A percentile compares a stretch with the other conserved stretches of the same genome.
These are phyloP conservation scores for Macrocystidia cucumis DNA, from an alignment of 1,284 basidiomycete genomes.

Conservation along the genomic window DNA sequence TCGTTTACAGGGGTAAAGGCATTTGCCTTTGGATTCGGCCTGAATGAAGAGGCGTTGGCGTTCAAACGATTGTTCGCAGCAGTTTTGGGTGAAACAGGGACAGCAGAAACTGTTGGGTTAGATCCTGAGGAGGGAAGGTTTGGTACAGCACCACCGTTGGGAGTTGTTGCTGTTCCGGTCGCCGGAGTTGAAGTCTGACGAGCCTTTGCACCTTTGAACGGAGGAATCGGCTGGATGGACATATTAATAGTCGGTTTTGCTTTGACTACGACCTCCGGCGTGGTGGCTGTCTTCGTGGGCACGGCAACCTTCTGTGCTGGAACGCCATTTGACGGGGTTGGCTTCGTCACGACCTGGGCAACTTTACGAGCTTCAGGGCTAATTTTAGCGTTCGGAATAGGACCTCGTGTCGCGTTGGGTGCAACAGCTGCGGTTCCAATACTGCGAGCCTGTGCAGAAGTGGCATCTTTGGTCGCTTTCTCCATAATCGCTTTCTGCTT, in stretches of 20 bases:
- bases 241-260: constrained; percentile 43
- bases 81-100: constrained; percentile 35
- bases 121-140: constrained; percentile 18
- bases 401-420: constrained; percentile 27
- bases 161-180: constrained; percentile 14
- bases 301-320: constrained; percentile 20
- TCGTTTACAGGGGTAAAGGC: constrained; percentile 61
- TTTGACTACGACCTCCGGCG: constrained; percentile 14
- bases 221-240: constrained; percentile 86
- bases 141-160: constrained; percentile 14
- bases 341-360: constrained; percentile 19
- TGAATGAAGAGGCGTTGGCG: constrained; percentile 73
- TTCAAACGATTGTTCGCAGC: constrained; percentile 47
- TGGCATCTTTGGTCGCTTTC: constrained; percentile 64
- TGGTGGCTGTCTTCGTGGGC: constrained; percentile 21
- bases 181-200: constrained; percentile 21
- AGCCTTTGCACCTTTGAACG: constrained; percentile 67
- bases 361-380: constrained; percentile 16
- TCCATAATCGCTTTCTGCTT: constrained; percentile 81
- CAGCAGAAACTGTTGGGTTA: constrained; percentile 22
- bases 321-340: constrained; percentile 14
- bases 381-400: constrained; percentile 21
- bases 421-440: constrained; percentile 47
- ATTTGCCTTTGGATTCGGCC: constrained; percentile 75
- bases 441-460: constrained; percentile 52